Base-by-base conservation (phyloP, 306 rosid genomes). In the Medicago lupulina region DNA sequence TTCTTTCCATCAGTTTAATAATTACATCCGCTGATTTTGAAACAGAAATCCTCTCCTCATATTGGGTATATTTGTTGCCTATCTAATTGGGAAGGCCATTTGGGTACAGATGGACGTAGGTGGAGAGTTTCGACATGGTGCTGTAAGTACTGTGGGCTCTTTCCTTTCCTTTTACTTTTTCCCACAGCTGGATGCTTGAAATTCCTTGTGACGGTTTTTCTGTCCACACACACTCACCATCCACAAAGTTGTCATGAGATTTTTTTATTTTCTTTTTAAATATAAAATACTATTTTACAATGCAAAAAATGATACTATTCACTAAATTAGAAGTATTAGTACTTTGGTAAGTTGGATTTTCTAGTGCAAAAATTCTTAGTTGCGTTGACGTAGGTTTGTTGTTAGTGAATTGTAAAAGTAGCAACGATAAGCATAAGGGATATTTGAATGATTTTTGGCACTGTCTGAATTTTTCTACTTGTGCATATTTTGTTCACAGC, bases 21-120 rank as follows among this genome's bases (percentile, higher is more conserved):
- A 60, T 31, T 69, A 18, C 82, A 60, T 53, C 76, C 51, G 6
- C 41, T 79, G 68, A 75, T 76, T 73, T 58, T 81, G 74, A 67
- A 87, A 80, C 95, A 94, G 98, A 84, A 94, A 92, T 76, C 98
- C 98, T 43, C 69, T 85, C 71, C 92, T 91, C 82, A 84, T 92
- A 46, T 0, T 86, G 73, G 58, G 88, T 74, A 60, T 92, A 18
- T 91, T 94, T 74, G 89, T 94, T 70, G 88, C 38, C 55, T 90
- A 55, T 85, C 83, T 92, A 74, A 80, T 94, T 9, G 74, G 81
- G 1, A 91, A 78, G 79, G 98, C 97, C 77, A 28, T 94, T 17
- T 94, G 97, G 97, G 82, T 87, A 60, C 96, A 94, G 84, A 72
- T 92, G 90, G 96, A 92, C 76, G 70, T 94, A 16, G 79, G 79